phyloP scores from a whole-genome alignment of 2,329 filamentous ascomycete species.

The Bipolaris victoriae region DNA sequence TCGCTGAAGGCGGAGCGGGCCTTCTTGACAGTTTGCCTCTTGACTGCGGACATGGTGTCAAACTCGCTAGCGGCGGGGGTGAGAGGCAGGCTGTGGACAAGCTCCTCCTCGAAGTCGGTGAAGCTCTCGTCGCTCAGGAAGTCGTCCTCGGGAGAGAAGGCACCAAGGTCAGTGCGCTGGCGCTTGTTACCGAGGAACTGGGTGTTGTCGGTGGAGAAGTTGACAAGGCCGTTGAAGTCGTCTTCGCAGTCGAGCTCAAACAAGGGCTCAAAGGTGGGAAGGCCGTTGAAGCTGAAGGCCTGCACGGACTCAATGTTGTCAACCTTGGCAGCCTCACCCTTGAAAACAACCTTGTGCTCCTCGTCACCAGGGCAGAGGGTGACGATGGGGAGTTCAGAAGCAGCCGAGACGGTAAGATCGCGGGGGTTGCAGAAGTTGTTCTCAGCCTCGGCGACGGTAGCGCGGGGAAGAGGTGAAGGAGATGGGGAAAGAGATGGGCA shows the following conservation, averaged over 20 bases:
- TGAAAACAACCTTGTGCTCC: conserved; percentile 61
- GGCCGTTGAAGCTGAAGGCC: conserved; percentile 57
- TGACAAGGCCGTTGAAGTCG: conserved; percentile 79
- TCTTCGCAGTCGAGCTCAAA: conserved; percentile 92
- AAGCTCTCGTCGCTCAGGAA: conserved; percentile 79
- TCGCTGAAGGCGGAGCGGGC: conserved; percentile 40
- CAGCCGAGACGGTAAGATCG: conserved; percentile 75
- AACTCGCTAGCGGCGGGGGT: conserved; percentile 65
- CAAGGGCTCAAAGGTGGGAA: conserved; percentile 81
- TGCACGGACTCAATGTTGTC: conserved; percentile 45
- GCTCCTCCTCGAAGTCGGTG: conserved; percentile 74
- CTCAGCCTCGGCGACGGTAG: conserved; percentile 71
- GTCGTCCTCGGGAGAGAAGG: conserved; percentile 70
- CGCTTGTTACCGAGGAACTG: conserved; percentile 70
- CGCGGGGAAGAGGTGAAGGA: conserved; percentile 76
- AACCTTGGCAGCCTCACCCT: conserved; percentile 51
- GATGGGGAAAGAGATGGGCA: conserved; percentile 89
- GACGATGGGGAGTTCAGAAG: conserved; percentile 68
- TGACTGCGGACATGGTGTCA: conserved; percentile 36
- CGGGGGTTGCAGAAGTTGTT: conserved; percentile 91
- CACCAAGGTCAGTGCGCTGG: conserved; percentile 71
- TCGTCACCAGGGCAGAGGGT: conserved; percentile 68
- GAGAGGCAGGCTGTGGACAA: conserved; percentile 65
- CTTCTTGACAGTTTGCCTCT: conserved; percentile 41
- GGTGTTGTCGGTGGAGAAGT: conserved; percentile 68